Conservation (phyloP, 129 eudicot species). For the Solidago caesia region DNA sequence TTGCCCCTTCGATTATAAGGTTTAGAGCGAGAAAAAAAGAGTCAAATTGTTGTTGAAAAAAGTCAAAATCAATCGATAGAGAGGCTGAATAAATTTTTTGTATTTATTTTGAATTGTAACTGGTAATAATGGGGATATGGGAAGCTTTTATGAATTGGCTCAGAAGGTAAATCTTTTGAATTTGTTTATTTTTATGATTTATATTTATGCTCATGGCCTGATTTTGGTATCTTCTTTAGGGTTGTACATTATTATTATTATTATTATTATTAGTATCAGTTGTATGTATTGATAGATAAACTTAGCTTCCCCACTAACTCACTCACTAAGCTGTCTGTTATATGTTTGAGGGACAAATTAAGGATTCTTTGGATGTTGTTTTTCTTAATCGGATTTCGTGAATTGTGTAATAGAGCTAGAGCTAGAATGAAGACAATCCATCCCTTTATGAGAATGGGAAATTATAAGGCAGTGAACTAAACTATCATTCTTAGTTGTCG, state of each 20-base stretch:
- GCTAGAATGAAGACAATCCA: not conserved
- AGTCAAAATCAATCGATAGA: too few relatives aligned
- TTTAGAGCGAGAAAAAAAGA: too few relatives aligned
- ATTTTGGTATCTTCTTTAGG: not conserved
- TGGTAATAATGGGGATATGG: not conserved
- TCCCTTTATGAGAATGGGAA: not conserved
- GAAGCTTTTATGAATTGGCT: conserved; percentile 11
- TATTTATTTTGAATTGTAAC: not conserved
- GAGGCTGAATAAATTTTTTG: too few relatives aligned
- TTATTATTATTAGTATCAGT: too few relatives aligned
- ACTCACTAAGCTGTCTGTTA: too few relatives aligned
- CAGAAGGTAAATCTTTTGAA: not conserved
- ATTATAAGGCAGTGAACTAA: not conserved
- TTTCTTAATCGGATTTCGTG: not conserved
- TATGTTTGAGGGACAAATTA: too few relatives aligned
- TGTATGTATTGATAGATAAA: too few relatives aligned
- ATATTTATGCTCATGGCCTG: not conserved
- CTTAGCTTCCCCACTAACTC: too few relatives aligned
- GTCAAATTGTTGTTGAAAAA: too few relatives aligned
- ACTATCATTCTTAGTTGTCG: not conserved
- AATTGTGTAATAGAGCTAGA: not conserved
- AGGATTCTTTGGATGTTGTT: not conserved
- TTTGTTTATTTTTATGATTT: not conserved
- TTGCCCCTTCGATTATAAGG: too few relatives aligned
- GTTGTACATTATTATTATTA: not conserved